Evolutionary conservation across 768 basidiomycete species (phyloP).

Genomic region (Lactarius sanguifluus): DNA sequence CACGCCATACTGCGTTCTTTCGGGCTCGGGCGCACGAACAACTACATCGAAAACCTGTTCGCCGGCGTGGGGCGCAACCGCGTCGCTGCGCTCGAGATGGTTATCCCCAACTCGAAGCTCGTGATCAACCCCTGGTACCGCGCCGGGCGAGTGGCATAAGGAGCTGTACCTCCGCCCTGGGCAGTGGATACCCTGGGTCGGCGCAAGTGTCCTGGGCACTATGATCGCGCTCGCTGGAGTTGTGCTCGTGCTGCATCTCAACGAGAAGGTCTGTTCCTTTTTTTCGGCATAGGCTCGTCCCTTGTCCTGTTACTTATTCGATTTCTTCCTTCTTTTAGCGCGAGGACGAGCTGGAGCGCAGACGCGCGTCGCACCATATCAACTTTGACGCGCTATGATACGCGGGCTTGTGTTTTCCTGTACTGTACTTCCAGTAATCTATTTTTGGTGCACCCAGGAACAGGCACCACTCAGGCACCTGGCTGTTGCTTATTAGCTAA

Average conservation of each 20-base stretch:
- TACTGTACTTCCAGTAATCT: not conserved
- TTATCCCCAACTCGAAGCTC: conserved; percentile 96
- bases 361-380: conserved; percentile 89
- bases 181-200: conserved; percentile 98
- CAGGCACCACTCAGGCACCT: not conserved
- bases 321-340: conserved; percentile 47
- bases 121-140: conserved; percentile 85
- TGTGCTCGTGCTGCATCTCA: conserved; percentile 83
- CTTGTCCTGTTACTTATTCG: not conserved
- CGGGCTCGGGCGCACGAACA: conserved; percentile 96
- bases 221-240: conserved; percentile 75
- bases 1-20: conserved; percentile 95
- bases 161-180: conserved; percentile 92
- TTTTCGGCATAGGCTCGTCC: not conserved
- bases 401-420: not conserved
- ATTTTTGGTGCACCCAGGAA: not conserved
- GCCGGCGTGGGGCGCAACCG: conserved; percentile 88
- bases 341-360: conserved; percentile 90
- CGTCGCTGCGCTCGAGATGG: conserved; percentile 91
- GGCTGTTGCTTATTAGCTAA: no score
- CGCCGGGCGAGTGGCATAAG: conserved; percentile 70
- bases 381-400: conserved; percentile 91
- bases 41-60: conserved; percentile 98
- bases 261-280: conserved; percentile 75
- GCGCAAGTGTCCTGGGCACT: conserved; percentile 75